Evolutionary conservation across 306 rosid genomes (phyloP), one percentile per base, ranked within the genome.

Genomic region (Gynostemma pentaphyllum): DNA sequence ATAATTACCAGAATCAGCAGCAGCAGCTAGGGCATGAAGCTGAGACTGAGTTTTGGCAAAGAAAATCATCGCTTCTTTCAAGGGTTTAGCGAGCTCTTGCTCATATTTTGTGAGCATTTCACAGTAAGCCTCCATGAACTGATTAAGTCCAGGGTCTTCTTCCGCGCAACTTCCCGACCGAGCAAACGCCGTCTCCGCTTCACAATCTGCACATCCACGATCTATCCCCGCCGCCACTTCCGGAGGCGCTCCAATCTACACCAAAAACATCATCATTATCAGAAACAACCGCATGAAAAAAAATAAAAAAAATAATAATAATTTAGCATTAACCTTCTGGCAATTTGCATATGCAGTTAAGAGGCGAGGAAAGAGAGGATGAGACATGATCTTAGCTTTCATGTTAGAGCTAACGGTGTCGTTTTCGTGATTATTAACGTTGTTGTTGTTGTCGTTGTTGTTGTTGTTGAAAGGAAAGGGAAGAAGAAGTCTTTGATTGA

Each of bases 111-210:
- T 60, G 36, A 80, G 73, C 81, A 80, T 80, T 70, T 80, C 81
- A 70, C 85, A 80, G 16, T 80, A 76, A 10, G 85, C 85, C 59
- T 80, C 85, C 85, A 80, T 80, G 74, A 80, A 80, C 68, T 80
- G 85, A 66, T 80, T 81, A 63, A 80, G 63, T 19, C 48, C 85
- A 4, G 81, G 70, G 24, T 80, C 81, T n/a, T n/a, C n/a, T n/a
- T n/a, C n/a, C n/a, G n/a, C n/a, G n/a, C n/a, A n/a, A n/a, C n/a
- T n/a, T n/a, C n/a, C n/a, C n/a, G n/a, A n/a, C n/a, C n/a, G n/a
- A n/a, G n/a, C n/a, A n/a, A 67, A 29, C 48, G 45, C 70, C 76
- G 6, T 45, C 45, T 30, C 45, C 71, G 52, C 34, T 14, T 23
- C 47, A 9, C 72, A 28, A 61, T 10, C 22, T 22, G 49, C 68